Percentiles rank a stretch among this genome's conserved stretches.
These are phyloP conservation scores for Leavenworthia alabamica DNA, from an alignment of 345 rosid species.

Conservation along the genomic window DNA sequence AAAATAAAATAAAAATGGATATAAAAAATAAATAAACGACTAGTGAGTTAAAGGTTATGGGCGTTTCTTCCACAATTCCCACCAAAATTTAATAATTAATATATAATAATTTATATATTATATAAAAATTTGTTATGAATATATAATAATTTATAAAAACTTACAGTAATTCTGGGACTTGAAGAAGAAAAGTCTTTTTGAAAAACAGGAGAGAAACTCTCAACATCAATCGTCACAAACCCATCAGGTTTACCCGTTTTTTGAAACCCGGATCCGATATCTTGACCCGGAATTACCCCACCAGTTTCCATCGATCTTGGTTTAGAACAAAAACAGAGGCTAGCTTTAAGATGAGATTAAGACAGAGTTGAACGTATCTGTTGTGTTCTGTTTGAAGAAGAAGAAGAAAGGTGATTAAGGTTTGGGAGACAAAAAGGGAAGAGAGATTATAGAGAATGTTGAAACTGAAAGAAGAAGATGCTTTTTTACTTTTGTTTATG, in stretches of 20 bases:
- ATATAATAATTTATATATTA: too few species aligned
- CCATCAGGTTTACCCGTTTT: conserved; percentile 43
- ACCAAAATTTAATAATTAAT: conserved; percentile 19
- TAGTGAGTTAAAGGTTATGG: conserved; percentile 4
- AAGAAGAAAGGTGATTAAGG: conserved; percentile 22
- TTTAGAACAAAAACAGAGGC: neutral
- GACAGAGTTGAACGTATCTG: conserved; percentile 15
- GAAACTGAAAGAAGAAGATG: conserved; percentile 25
- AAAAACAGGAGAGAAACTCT: conserved; percentile 40
- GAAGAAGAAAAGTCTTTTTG: conserved; percentile 32
- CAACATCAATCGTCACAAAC: conserved; percentile 70
- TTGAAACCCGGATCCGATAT: conserved; percentile 43
- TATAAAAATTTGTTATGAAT: too few species aligned
- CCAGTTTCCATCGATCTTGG: conserved; percentile 21
- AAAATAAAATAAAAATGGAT: neutral
- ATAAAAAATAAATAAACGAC: neutral
- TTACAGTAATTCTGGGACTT: conserved; percentile 27
- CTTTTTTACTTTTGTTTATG: conserved; percentile 21
- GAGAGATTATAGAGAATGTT: conserved; percentile 30
- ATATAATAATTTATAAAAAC: too few species aligned
- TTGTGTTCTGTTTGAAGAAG: conserved; percentile 21
- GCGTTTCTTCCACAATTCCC: conserved; percentile 10
- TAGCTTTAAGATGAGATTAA: conserved; percentile 12
- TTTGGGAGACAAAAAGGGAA: conserved; percentile 29
- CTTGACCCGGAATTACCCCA: conserved; percentile 35